Evolutionary conservation across 1,284 basidiomycete genomes (phyloP).

Genomic region (Pseudozyma pruni): DNA sequence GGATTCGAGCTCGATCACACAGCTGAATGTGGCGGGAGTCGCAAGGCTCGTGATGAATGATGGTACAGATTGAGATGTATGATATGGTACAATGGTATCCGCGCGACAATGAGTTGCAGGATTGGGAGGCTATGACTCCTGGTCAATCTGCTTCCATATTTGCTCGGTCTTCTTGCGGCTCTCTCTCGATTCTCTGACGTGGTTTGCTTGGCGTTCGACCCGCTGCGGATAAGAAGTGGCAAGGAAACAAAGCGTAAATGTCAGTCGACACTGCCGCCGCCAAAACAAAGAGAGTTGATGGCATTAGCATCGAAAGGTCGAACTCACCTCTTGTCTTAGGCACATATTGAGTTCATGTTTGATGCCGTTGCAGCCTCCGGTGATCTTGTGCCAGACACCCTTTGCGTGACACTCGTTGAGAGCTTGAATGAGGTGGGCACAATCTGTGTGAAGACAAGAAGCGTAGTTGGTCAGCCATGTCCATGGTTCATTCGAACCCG

Average conservation of each 20-base stretch:
- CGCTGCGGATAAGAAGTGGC: constrained; percentile 20
- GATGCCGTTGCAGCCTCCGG: constrained; percentile 55
- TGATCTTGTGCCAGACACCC: constrained; percentile 47
- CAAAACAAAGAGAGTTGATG: background rate
- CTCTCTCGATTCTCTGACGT: constrained; percentile 34
- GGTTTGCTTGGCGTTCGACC: constrained; percentile 35
- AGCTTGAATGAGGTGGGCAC: constrained; percentile 49
- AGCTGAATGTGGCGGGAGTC: no score
- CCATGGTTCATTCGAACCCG: no score
- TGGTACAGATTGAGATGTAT: constrained; percentile 10
- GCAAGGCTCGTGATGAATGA: background rate
- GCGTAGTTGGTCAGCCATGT: background rate
- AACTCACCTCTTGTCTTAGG: constrained; percentile 51
- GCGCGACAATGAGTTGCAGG: background rate
- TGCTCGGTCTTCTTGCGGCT: constrained; percentile 45
- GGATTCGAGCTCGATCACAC: background rate
- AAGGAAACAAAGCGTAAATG: no score
- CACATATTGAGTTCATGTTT: constrained; percentile 58
- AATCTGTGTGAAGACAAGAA: constrained; percentile 20
- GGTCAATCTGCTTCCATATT: constrained; percentile 50
- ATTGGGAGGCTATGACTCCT: constrained; percentile 23
- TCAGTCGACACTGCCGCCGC: no score
- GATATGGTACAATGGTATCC: constrained; percentile 8
- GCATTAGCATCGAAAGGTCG: background rate
- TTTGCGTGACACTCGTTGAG: constrained; percentile 53